Conservation (phyloP, 306 rosid genomes). For the Lathyrus oleraceus region DNA sequence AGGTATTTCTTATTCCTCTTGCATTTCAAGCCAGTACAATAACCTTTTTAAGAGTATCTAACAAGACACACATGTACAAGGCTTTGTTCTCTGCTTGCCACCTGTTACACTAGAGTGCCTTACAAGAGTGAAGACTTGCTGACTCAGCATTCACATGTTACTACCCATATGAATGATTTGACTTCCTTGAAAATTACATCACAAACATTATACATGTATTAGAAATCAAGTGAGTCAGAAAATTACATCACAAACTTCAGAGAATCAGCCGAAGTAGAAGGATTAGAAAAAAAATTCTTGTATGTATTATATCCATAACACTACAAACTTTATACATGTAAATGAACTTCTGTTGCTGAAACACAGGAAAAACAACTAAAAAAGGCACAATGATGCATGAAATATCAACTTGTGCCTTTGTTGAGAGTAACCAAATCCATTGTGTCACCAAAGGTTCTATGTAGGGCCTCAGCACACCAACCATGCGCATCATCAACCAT, state of each 20-base stretch:
- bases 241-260: background rate
- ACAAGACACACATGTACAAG: slow-evolving; percentile 35
- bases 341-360: background rate
- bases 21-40: slow-evolving; percentile 49
- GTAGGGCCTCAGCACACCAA: slow-evolving; percentile 82
- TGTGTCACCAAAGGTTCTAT: slow-evolving; percentile 56
- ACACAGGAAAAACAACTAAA: slow-evolving; percentile 4
- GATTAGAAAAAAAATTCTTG: background rate
- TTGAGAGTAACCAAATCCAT: slow-evolving; percentile 62
- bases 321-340: slow-evolving; percentile 26
- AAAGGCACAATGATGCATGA: background rate
- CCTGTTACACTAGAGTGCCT: slow-evolving; percentile 70
- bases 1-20: slow-evolving; percentile 33
- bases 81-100: slow-evolving; percentile 32
- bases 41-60: slow-evolving; percentile 33
- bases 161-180: slow-evolving; percentile 3
- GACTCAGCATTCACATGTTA: slow-evolving; percentile 34
- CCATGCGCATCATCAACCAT: slow-evolving; percentile 83
- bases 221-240: no score
- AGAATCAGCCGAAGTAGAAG: background rate
- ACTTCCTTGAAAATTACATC: background rate
- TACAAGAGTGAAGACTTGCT: slow-evolving; percentile 57
- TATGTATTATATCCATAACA: slow-evolving; percentile 24
- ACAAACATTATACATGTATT: background rate
- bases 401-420: slow-evolving; percentile 39